These are phyloP conservation scores for Citrullus colocynthis DNA, from an alignment of 306 rosid species.

Conservation along the genomic window DNA sequence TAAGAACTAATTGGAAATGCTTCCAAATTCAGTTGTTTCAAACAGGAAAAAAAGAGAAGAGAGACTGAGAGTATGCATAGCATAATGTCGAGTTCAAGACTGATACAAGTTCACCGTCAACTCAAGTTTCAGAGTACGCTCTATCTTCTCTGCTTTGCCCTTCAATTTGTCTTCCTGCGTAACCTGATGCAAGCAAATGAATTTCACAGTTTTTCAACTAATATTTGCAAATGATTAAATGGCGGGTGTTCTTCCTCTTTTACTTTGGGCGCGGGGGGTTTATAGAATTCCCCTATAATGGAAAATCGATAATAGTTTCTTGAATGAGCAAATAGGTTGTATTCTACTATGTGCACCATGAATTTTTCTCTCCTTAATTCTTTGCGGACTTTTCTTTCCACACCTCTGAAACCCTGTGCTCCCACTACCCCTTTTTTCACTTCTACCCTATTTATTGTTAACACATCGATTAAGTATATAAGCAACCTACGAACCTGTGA, in stretches of 20 bases:
- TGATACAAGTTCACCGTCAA: neutral
- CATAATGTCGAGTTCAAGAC: neutral
- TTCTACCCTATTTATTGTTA: constrained; percentile 2
- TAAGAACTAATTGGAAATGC: too few species aligned
- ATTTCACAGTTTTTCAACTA: neutral
- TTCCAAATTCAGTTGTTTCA: too few species aligned
- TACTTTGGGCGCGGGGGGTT: neutral
- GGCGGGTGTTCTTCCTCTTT: neutral
- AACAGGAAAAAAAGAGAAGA: too few species aligned
- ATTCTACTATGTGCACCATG: constrained; percentile 13
- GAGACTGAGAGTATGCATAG: neutral
- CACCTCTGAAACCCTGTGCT: constrained; percentile 16
- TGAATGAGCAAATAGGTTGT: constrained; percentile 16
- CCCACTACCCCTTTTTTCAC: neutral
- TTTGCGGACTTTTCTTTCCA: constrained; percentile 19
- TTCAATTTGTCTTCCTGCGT: neutral
- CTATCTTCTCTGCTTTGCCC: neutral
- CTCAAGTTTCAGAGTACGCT: neutral
- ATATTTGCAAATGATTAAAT: neutral
- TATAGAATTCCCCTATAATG: neutral
- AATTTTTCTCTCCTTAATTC: constrained; percentile 14
- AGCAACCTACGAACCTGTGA: constrained; percentile 7
- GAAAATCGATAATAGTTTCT: neutral
- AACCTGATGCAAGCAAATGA: neutral
- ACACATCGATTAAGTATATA: constrained; percentile 5